phyloP scores from a whole-genome alignment of 192 early-diverging fungal genomes.

The Coemansia sp. region DNA sequence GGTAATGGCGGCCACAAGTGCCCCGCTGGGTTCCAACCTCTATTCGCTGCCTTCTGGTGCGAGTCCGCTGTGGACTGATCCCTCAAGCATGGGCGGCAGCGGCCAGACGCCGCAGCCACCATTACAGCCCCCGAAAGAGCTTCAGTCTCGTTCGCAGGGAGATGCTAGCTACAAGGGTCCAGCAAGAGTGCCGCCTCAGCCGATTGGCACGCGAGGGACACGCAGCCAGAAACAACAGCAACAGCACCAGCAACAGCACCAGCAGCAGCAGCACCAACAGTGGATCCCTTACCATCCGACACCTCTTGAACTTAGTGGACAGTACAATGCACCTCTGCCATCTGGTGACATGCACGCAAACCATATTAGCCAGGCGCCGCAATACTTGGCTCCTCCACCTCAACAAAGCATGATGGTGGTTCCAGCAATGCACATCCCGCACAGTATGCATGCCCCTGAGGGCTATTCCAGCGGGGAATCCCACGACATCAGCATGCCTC shows the following conservation, averaged over 20 bases:
- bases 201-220: conserved; percentile 39
- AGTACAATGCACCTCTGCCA: background rate
- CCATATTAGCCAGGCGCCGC: background rate
- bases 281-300: background rate
- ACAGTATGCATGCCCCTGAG: background rate
- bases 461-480: background rate
- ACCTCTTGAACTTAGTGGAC: background rate
- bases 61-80: conserved; percentile 35
- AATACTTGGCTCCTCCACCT: conserved; percentile 13
- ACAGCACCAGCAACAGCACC: conserved; percentile 6
- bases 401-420: conserved; percentile 9
- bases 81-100: background rate
- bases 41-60: conserved; percentile 27
- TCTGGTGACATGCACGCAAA: conserved; percentile 4
- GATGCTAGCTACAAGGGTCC: conserved; percentile 9
- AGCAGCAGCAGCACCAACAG: conserved; percentile 9
- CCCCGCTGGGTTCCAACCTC: conserved; percentile 5
- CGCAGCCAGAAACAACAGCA: conserved; percentile 11
- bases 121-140: background rate
- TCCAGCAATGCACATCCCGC: conserved; percentile 5
- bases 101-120: background rate
- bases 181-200: conserved; percentile 21
- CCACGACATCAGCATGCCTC: background rate
- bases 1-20: conserved; percentile 1
- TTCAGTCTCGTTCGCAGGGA: conserved; percentile 21